phyloP scores from a whole-genome alignment of 2,329 filamentous ascomycete species.

The Leptosphaerulina australis region DNA sequence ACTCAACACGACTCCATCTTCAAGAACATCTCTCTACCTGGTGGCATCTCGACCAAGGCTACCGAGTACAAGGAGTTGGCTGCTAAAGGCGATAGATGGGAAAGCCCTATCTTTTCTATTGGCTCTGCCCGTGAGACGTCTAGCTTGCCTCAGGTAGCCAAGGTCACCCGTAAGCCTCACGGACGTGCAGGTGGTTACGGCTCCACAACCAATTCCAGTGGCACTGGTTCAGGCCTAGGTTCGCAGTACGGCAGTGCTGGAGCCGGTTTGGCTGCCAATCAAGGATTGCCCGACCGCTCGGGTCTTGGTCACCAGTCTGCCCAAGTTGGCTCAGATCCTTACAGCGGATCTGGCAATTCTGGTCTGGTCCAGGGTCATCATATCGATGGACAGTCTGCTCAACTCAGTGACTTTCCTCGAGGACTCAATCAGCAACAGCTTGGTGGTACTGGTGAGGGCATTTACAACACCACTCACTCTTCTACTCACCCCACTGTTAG shows the following conservation, averaged over 20 bases:
- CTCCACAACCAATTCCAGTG: constrained; percentile 25
- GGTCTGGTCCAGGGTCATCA: constrained; percentile 6
- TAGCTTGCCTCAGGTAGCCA: constrained; percentile 66
- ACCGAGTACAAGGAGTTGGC: constrained; percentile 91
- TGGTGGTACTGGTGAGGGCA: constrained; percentile 12
- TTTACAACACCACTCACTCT: constrained; percentile 12
- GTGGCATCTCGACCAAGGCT: constrained; percentile 89
- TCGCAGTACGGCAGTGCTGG: constrained; percentile 23
- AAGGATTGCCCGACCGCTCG: constrained; percentile 13
- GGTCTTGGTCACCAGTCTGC: constrained; percentile 18
- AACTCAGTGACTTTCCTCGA: constrained; percentile 13
- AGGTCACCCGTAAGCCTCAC: constrained; percentile 66
- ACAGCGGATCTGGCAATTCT: constrained; percentile 5
- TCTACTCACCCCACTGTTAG: constrained; percentile 17
- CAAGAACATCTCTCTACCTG: constrained; percentile 82
- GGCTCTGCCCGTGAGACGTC: constrained; percentile 75
- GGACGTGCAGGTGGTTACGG: constrained; percentile 48
- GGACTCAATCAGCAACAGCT: constrained; percentile 19
- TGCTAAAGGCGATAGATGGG: constrained; percentile 88
- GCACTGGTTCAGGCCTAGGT: constrained; percentile 24
- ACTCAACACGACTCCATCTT: constrained; percentile 92
- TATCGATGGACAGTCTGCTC: constrained; percentile 18
- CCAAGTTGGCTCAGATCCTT: constrained; percentile 12
- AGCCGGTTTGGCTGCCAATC: constrained; percentile 13
- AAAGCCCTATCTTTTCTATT: constrained; percentile 90